phyloP scores from a whole-genome alignment of 345 rosid species.

The Euphorbia lathyris region DNA sequence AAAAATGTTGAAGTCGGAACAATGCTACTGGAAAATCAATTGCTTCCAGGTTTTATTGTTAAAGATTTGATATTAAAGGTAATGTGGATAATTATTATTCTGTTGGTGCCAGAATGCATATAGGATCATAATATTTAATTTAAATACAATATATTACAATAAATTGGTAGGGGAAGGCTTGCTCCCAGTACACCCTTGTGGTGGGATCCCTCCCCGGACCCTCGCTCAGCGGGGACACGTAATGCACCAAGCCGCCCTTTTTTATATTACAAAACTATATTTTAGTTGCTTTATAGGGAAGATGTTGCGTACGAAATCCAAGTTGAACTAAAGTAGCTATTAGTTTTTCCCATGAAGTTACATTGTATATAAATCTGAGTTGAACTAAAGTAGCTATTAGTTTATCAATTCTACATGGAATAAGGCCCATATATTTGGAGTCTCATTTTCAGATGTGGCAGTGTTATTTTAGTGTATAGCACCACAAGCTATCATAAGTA shows the following conservation, averaged over 20 bases:
- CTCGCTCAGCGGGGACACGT: too few relatives aligned
- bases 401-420: not conserved
- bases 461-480: not conserved
- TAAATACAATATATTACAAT: too few relatives aligned
- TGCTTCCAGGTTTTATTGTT: slow-evolving; percentile 48
- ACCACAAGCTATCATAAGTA: not conserved
- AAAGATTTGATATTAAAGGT: slow-evolving; percentile 57
- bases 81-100: slow-evolving; percentile 7
- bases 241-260: too few relatives aligned
- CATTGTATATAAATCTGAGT: not conserved
- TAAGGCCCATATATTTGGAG: not conserved
- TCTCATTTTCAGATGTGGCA: not conserved
- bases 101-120: not conserved
- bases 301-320: too few relatives aligned
- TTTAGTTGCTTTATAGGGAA: not conserved
- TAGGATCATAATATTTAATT: too few relatives aligned
- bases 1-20: slow-evolving; percentile 27
- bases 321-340: too few relatives aligned
- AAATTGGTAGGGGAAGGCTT: too few relatives aligned
- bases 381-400: not conserved
- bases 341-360: too few relatives aligned
- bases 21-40: slow-evolving; percentile 21
- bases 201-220: too few relatives aligned
- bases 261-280: not conserved
- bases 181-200: too few relatives aligned